A percentile compares a stretch with the other conserved stretches of the same genome.
These are phyloP conservation scores for Pythium sukuiense DNA, from an alignment of 352 stramenopile genomes.

Conservation along the genomic window DNA sequence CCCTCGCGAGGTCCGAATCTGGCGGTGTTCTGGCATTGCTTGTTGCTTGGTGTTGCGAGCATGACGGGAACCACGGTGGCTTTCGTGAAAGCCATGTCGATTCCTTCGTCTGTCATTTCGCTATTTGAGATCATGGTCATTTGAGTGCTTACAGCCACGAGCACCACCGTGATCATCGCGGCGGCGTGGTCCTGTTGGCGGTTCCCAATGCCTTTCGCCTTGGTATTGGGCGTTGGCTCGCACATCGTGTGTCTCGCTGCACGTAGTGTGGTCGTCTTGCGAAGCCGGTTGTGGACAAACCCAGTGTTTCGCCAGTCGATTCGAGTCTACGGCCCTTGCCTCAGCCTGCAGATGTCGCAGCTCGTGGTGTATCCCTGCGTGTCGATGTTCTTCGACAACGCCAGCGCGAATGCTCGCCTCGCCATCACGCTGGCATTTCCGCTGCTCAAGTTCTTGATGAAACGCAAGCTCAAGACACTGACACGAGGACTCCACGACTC, in stretches of 20 bases:
- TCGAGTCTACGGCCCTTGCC: background rate
- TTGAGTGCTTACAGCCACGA: background rate
- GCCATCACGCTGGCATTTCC: conserved; percentile 24
- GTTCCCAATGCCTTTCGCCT: conserved; percentile 3
- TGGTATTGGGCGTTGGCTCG: background rate
- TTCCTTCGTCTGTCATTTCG: background rate
- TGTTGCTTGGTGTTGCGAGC: background rate
- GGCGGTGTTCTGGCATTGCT: background rate
- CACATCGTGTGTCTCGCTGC: background rate
- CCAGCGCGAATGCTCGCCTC: conserved; percentile 1
- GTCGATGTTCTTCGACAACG: conserved; percentile 26
- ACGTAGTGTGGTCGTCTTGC: conserved; percentile 4
- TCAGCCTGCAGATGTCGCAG: conserved; percentile 15
- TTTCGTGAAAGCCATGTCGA: conserved; percentile 2
- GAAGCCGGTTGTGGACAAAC: conserved; percentile 11
- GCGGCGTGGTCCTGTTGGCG: background rate
- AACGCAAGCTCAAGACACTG: background rate
- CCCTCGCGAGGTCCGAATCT: background rate
- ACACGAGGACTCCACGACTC: conserved; percentile 10
- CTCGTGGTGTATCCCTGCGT: conserved; percentile 22
- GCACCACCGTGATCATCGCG: background rate
- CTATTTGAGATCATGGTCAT: background rate
- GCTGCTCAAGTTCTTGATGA: conserved; percentile 25
- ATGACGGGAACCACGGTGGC: background rate
- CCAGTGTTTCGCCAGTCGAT: background rate